Conservation (phyloP, 2,329 filamentous ascomycete genomes). For the Pestalotiopsis sp. region DNA sequence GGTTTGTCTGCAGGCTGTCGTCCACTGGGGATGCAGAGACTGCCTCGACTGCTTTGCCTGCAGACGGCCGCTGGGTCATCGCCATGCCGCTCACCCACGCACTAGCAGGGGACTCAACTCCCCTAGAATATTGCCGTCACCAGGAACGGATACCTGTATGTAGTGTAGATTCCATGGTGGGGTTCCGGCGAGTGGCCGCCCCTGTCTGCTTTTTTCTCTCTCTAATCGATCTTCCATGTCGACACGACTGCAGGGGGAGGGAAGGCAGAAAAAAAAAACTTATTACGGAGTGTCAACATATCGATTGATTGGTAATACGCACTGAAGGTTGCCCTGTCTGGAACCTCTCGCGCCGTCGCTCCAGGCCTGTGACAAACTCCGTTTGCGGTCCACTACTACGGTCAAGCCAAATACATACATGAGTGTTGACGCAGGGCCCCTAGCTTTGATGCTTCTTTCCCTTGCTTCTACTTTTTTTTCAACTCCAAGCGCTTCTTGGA, state of each 20-base stretch:
- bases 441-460: neutral
- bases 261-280: neutral
- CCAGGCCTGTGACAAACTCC: neutral
- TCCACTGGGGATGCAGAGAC: neutral
- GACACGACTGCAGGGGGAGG: neutral
- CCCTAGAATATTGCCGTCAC: neutral
- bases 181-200: neutral
- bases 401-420: neutral
- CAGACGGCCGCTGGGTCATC: neutral
- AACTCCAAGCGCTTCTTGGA: neutral
- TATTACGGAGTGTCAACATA: neutral
- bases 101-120: neutral
- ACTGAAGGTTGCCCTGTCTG: neutral
- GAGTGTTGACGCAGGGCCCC: neutral
- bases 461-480: neutral
- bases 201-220: neutral
- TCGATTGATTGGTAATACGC: neutral
- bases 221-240: neutral
- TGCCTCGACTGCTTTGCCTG: neutral
- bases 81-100: neutral
- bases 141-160: neutral
- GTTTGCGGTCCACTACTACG: neutral
- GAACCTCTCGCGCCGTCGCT: neutral
- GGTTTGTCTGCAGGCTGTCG: neutral
- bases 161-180: neutral